These are phyloP conservation scores for Aureobasidium sp. DNA, from an alignment of 2,329 filamentous ascomycete species.

Conservation along the genomic window DNA sequence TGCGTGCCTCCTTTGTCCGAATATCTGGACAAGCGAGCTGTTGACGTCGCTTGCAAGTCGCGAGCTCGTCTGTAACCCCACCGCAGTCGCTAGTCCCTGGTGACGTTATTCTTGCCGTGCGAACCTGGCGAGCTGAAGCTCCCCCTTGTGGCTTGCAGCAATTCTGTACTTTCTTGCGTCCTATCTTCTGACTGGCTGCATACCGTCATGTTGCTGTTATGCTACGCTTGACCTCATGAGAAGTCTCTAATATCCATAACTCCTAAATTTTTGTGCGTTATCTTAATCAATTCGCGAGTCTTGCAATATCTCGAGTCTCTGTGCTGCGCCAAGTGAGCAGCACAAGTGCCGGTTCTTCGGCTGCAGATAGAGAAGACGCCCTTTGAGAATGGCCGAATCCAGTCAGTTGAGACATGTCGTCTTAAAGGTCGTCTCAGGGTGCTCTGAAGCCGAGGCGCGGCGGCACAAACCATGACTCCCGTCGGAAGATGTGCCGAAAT, in stretches of 20 bases:
- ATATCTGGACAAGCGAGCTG: neutral
- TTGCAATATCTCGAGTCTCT: neutral
- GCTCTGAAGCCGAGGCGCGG: neutral
- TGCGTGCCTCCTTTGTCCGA: neutral
- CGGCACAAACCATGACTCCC: conserved; percentile 4
- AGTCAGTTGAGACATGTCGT: neutral
- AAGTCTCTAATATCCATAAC: neutral
- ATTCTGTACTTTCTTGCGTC: neutral
- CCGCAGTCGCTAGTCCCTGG: neutral
- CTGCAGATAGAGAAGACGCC: neutral
- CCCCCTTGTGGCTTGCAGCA: conserved; percentile 1
- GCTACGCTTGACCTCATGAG: neutral
- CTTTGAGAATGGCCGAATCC: neutral
- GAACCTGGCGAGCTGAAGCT: conserved; percentile 7
- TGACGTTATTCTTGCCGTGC: conserved; percentile 1
- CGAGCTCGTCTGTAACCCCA: neutral
- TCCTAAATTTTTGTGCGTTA: neutral
- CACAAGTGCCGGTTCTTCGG: neutral
- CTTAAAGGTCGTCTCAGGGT: conserved; percentile 6
- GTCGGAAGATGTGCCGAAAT: conserved; percentile 6
- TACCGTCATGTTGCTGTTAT: neutral
- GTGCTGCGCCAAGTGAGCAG: neutral
- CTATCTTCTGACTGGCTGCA: neutral
- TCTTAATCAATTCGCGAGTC: neutral
- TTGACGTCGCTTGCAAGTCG: neutral